Evolutionary conservation across 305 asterid genomes (phyloP).

Genomic region (Fraxinus greggii): DNA sequence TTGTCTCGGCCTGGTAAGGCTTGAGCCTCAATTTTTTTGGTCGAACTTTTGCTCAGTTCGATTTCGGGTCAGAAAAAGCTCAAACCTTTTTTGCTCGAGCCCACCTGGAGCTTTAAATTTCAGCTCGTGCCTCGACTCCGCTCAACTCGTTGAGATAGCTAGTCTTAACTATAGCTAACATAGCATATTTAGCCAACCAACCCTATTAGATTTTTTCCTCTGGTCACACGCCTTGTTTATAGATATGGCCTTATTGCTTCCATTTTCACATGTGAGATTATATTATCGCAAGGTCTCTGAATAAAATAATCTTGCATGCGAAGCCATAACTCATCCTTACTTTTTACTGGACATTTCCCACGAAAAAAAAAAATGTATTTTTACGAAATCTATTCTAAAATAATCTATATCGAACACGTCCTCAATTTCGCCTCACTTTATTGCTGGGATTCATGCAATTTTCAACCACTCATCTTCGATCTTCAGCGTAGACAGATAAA

Average conservation of each 20-base stretch:
- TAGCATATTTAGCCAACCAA: constrained; percentile 86
- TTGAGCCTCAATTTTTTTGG: no score
- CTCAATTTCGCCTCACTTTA: not conserved
- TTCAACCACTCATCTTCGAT: not conserved
- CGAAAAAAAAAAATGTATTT: no score
- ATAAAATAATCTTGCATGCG: no score
- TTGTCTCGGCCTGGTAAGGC: no score
- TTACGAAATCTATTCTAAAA: no score
- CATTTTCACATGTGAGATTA: not conserved
- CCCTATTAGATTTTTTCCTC: constrained; percentile 43
- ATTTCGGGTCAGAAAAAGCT: no score
- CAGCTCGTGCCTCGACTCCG: no score
- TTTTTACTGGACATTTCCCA: not conserved
- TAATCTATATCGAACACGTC: not conserved
- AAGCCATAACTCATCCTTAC: not conserved
- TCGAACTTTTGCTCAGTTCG: no score
- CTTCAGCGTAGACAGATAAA: not conserved
- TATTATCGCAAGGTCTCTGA: not conserved
- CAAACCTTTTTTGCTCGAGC: no score
- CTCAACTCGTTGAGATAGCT: no score
- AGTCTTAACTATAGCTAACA: constrained; percentile 45
- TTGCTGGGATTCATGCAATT: not conserved
- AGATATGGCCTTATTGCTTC: not conserved
- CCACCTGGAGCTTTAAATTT: no score
- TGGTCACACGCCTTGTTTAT: no score